A percentile compares a stretch with the other conserved stretches of the same genome.
Conservation (phyloP, 108 stramenopile species). For the Nitzschia sp. region DNA sequence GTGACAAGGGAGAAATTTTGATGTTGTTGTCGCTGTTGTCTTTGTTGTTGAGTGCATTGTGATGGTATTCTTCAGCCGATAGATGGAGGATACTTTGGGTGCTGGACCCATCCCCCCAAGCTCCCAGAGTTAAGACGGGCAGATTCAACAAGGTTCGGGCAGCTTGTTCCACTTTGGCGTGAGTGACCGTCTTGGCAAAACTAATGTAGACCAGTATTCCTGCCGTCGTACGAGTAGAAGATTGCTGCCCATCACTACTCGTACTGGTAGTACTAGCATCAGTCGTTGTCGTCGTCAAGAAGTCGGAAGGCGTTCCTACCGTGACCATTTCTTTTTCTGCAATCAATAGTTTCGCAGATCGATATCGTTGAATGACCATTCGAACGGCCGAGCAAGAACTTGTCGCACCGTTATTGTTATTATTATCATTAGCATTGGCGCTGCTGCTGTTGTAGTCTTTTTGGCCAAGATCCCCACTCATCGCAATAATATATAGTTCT, state of each 20-base stretch:
- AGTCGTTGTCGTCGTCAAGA: neutral
- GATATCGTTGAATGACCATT: conserved; percentile 43
- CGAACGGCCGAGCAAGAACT: conserved; percentile 18
- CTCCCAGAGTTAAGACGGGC: conserved; percentile 56
- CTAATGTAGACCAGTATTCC: conserved; percentile 63
- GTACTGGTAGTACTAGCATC: neutral
- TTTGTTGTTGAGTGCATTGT: conserved; percentile 2
- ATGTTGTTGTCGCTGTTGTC: neutral
- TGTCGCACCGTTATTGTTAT: neutral
- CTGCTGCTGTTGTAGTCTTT: too few relatives aligned
- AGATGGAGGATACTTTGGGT: conserved; percentile 21
- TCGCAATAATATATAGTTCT: too few relatives aligned
- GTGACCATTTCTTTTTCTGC: conserved; percentile 27
- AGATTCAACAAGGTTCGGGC: conserved; percentile 60
- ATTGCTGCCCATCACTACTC: neutral
- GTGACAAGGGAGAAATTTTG: conserved; percentile 9
- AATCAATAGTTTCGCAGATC: conserved; percentile 31
- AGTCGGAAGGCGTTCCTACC: conserved; percentile 11
- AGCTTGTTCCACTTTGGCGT: conserved; percentile 44
- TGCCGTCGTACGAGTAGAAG: neutral
- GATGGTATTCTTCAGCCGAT: conserved; percentile 7
- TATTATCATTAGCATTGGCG: too few relatives aligned
- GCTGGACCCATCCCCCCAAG: conserved; percentile 57
- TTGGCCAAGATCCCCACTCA: too few relatives aligned
- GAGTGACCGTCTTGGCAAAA: conserved; percentile 48